Base-by-base conservation (phyloP, 352 stramenopile genomes). In the Phytophthora sp. region DNA sequence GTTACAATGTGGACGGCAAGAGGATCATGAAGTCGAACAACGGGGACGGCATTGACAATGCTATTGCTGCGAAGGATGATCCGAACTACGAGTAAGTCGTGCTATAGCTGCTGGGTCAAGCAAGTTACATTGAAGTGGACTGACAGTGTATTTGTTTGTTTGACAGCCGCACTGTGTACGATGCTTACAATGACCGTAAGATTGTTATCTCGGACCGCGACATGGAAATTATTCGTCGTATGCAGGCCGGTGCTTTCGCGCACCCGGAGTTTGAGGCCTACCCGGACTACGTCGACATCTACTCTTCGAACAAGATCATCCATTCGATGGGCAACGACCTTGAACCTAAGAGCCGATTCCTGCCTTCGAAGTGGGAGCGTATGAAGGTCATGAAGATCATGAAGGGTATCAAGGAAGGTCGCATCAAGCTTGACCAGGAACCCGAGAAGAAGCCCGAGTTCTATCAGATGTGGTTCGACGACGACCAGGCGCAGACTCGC, bases 101-200 rank as follows among this genome's bases (percentile, higher is more conserved):
- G 4, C 12, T 42, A 6, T 20, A 23, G 7, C 3, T 55, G 24
- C 3, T 18, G n/a, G 24, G 24, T n/a, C n/a, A n/a, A n/a, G 24
- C 54, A 7, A 4, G 23, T 53, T 16, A 44, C 15, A 16, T 45
- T 52, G 26, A 35, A 59, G 20, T 29, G n/a, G 13, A 49, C 46
- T 76, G 20, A 71, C 60, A 15, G 44, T 57, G 18, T 56, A 9
- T 63, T 29, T 57, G 35, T 45, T 46, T 39, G 9, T 41, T 71
- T 49, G 27, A 53, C 30, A 96, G 88, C 56, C 89, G 95, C 41
- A 98, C 96, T 0, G 94, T 99, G 38, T 99, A 99, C 74, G 98
- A 99, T 77, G 95, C 91, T 20, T 97, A 99, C 72, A 99, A 99
- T 58, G 98, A 98, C 58, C 95, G 91, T 50, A 97, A 99, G 69